These are phyloP conservation scores for Tulasnella sp. DNA, from an alignment of 768 basidiomycete species.

Conservation along the genomic window DNA sequence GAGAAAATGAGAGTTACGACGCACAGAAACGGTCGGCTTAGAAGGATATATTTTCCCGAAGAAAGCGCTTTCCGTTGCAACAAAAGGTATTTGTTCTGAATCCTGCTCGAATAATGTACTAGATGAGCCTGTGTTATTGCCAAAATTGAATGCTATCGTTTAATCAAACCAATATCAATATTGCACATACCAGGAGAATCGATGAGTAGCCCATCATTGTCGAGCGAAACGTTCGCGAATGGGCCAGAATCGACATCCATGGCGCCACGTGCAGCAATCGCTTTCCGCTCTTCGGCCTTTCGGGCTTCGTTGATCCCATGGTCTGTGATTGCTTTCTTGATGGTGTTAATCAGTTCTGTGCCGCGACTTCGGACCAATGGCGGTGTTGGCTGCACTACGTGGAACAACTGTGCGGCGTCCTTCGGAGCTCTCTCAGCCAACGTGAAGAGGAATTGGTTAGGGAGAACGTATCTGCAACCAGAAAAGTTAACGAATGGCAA, in stretches of 20 bases:
- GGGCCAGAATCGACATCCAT: conserved; percentile 22
- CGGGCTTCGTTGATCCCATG: conserved; percentile 13
- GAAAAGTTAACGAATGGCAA: conserved; percentile 10
- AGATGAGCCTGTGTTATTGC: neutral
- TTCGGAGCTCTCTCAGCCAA: conserved; percentile 68
- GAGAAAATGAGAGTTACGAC: conserved; percentile 15
- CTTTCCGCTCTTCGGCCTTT: conserved; percentile 27
- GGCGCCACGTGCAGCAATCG: conserved; percentile 34
- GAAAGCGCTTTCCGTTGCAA: conserved; percentile 20
- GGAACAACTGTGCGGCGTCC: conserved; percentile 59
- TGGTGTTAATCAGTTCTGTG: conserved; percentile 61
- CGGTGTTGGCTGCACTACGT: conserved; percentile 58
- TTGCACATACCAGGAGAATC: neutral
- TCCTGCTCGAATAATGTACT: neutral
- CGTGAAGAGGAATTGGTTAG: conserved; percentile 69
- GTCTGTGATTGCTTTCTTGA: conserved; percentile 50
- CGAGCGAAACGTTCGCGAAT: neutral
- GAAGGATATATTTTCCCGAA: conserved; percentile 17
- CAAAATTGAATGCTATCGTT: neutral
- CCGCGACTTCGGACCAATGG: conserved; percentile 59
- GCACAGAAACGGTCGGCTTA: conserved; percentile 7
- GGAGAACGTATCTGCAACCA: conserved; percentile 59
- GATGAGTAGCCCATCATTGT: conserved; percentile 14
- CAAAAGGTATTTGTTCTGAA: neutral
- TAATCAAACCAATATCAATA: neutral